Percentiles rank a stretch among this genome's conserved stretches.
phyloP scores from a whole-genome alignment of 768 basidiomycete species.

The Phaeolepiota aurea region DNA sequence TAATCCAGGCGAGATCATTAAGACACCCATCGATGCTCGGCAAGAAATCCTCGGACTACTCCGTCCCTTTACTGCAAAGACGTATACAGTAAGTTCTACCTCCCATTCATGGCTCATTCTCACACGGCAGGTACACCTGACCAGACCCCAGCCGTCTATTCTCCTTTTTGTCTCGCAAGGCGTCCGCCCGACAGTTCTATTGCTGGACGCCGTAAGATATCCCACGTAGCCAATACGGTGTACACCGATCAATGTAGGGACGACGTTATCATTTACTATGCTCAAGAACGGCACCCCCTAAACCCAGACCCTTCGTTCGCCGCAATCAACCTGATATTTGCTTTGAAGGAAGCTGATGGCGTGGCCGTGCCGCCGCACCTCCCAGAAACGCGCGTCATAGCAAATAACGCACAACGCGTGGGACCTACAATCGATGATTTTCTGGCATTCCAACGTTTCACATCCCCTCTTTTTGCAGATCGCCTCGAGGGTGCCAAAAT shows the following conservation, averaged over 20 bases:
- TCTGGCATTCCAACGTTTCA: constrained; percentile 26
- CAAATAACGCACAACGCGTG: constrained; percentile 30
- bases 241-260: background rate
- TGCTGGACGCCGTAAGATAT: background rate
- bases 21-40: constrained; percentile 26
- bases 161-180: constrained; percentile 1
- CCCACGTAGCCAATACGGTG: background rate
- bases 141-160: constrained; percentile 1
- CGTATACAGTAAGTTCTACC: constrained; percentile 16
- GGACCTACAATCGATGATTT: constrained; percentile 53
- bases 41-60: constrained; percentile 31
- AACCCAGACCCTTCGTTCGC: constrained; percentile 31
- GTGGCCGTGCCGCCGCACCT: constrained; percentile 42
- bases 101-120: constrained; percentile 12
- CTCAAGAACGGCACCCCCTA: constrained; percentile 6
- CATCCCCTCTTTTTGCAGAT: constrained; percentile 46
- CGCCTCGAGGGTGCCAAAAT: constrained; percentile 9
- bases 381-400: constrained; percentile 37
- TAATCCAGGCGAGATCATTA: constrained; percentile 22
- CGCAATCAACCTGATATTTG: constrained; percentile 46
- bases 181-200: background rate
- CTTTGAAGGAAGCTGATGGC: constrained; percentile 35
- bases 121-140: constrained; percentile 7
- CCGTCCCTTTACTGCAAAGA: constrained; percentile 27
- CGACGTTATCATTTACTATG: constrained; percentile 1